phyloP scores from a whole-genome alignment of 371 early-diverging fungal species.

The Mucor piriformis region DNA sequence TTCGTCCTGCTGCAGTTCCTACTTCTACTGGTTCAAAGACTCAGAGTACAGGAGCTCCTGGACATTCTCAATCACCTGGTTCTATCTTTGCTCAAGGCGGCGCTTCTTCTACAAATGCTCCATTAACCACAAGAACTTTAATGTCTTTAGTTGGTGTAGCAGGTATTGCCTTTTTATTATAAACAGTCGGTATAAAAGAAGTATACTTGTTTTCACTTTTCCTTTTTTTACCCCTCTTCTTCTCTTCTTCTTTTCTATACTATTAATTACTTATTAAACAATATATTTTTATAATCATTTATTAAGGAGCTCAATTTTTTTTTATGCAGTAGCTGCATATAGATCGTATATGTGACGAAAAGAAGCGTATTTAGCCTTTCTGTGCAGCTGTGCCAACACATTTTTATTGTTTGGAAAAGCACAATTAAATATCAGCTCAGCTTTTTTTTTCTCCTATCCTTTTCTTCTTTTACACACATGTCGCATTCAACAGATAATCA shows the following conservation, averaged over 20 bases:
- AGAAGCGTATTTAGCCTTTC: not conserved
- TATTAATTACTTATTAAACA: not conserved
- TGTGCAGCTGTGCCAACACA: not conserved
- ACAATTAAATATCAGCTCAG: not conserved
- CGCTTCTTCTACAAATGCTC: slow-evolving; percentile 19
- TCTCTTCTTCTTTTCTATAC: not conserved
- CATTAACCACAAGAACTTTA: slow-evolving; percentile 19
- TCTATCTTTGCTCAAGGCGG: slow-evolving; percentile 42
- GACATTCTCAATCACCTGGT: slow-evolving; percentile 29
- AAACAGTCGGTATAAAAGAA: too few species aligned
- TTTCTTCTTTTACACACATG: slow-evolving; percentile 14
- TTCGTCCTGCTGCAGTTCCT: slow-evolving; percentile 43
- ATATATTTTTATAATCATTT: not conserved
- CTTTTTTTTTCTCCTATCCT: not conserved
- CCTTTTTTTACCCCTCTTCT: not conserved
- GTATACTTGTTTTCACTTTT: not conserved
- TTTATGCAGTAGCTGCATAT: not conserved
- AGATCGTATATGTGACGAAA: not conserved
- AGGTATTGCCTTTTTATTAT: slow-evolving; percentile 35
- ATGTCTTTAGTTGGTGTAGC: slow-evolving; percentile 35
- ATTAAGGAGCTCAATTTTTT: not conserved
- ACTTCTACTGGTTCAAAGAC: slow-evolving; percentile 31
- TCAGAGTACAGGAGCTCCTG: slow-evolving; percentile 25
- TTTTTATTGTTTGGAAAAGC: not conserved
- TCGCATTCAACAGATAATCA: slow-evolving; percentile 35